A percentile compares a stretch with the other conserved stretches of the same genome.
Conservation (phyloP, 2,329 filamentous ascomycete species). For the Colletotrichum gloeosporioides region DNA sequence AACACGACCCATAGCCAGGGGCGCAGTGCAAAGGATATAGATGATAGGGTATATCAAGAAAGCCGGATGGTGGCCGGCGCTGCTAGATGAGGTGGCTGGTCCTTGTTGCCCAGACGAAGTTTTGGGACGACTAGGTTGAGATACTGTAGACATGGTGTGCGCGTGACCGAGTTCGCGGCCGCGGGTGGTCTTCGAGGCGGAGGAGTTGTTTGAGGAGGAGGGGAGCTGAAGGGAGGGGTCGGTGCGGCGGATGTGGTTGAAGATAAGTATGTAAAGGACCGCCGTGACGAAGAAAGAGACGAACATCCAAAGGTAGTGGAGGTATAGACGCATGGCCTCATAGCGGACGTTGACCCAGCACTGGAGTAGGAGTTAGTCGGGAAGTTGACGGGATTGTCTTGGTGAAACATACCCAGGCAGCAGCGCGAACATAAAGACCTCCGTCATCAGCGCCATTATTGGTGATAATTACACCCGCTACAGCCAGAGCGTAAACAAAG, state of each 20-base stretch:
- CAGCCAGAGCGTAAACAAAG: constrained; percentile 35
- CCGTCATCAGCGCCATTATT: constrained; percentile 4
- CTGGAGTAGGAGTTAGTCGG: constrained; percentile 60
- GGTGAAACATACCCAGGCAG: constrained; percentile 51
- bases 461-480: constrained; percentile 6
- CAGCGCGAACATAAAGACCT: constrained; percentile 57
- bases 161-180: neutral
- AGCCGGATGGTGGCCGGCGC: constrained; percentile 8
- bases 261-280: constrained; percentile 45
- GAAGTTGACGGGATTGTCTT: constrained; percentile 52
- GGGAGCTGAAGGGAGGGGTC: constrained; percentile 28
- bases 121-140: neutral
- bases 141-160: neutral
- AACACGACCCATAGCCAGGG: constrained; percentile 64
- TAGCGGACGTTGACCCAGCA: constrained; percentile 67
- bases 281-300: constrained; percentile 41
- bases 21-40: constrained; percentile 66
- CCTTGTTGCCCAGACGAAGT: neutral
- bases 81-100: neutral
- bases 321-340: constrained; percentile 57
- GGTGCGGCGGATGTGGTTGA: constrained; percentile 39
- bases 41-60: constrained; percentile 68
- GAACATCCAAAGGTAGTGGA: constrained; percentile 70
- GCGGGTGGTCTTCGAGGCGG: neutral
- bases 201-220: constrained; percentile 10